Base-by-base conservation (phyloP, 75 land plant genomes). In the Sequoiadendron giganteum region DNA sequence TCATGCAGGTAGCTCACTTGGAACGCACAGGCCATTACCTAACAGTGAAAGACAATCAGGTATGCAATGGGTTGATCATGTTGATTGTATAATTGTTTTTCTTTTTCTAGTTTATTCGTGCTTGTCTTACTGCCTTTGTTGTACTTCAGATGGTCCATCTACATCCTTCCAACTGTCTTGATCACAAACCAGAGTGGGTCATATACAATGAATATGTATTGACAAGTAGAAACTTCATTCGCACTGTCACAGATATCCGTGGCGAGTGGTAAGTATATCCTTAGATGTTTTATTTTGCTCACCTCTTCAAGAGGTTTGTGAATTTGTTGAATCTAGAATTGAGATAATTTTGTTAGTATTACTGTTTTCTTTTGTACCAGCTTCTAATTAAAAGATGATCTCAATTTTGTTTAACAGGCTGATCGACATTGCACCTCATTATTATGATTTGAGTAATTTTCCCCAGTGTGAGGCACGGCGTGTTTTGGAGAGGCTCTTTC, bases 21-120 rank as follows among this genome's bases (percentile, higher is more conserved):
- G 99, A 98, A 86, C 94, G 99, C 10, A 95, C 97, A 49, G 99
- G 99, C 3, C 96, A 95, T 72, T 98, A 98, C 78, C 88, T 98
- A 85, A 98, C 99, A n/a, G 99, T 98, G 42, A 98, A 98, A 89
- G 99, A 98, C 89, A 96, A 98, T 86, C 98, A 97, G 91, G 99
- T 97, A 88, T 49, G 9, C 11, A 42, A 39, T 88, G 16, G 43
- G 28, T 84, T 14, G 52, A 65, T n/a, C 81, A 61, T n/a, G 25
- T 54, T 28, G 70, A 65, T 87, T 70, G 15, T 48, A 39, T 85
- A 49, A 18, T 43, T 88, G 38, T 42, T 75, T 39, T 34, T 84
- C 21, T 21, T 88, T 87, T 47, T 85, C 32, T 19, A 40, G 28
- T 21, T 72, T 70, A 18, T 85, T 30, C 13, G 1, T 72, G 49